Conservation (phyloP, 2,329 filamentous ascomycete species). For the Fusarium camptoceras region DNA sequence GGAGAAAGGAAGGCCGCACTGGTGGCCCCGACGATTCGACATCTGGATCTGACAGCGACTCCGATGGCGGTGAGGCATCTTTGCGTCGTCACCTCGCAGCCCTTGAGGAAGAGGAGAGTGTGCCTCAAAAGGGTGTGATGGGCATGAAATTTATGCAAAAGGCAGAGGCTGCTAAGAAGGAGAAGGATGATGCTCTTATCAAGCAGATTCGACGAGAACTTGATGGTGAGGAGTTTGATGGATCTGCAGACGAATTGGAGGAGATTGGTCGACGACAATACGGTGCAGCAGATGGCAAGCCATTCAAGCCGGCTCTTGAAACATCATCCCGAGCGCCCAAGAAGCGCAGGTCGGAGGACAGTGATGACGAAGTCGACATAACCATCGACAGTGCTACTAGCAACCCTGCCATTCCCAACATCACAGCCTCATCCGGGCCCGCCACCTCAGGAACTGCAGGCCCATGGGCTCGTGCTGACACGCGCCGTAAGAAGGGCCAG, state of each 20-base stretch:
- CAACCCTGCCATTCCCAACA: constrained; percentile 38
- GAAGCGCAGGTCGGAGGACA: constrained; percentile 46
- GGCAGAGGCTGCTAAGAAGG: constrained; percentile 81
- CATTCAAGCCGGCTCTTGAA: constrained; percentile 49
- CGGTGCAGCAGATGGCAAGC: constrained; percentile 60
- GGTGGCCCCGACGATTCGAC: constrained; percentile 61
- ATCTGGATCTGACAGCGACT: constrained; percentile 65
- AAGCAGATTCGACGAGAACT: constrained; percentile 78
- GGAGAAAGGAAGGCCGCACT: constrained; percentile 79
- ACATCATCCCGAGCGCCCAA: constrained; percentile 47
- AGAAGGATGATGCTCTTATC: constrained; percentile 82
- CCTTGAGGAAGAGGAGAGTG: constrained; percentile 61
- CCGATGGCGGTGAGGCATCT: constrained; percentile 67
- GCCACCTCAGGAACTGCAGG: constrained; percentile 49
- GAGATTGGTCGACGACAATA: constrained; percentile 78
- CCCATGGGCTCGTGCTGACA: constrained; percentile 57
- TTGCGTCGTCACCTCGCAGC: constrained; percentile 61
- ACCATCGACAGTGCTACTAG: constrained; percentile 38
- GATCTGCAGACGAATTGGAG: constrained; percentile 62
- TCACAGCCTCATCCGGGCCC: constrained; percentile 33
- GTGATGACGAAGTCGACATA: constrained; percentile 46
- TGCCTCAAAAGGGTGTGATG: constrained; percentile 75
- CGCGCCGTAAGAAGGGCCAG: constrained; percentile 54
- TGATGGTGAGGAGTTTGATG: constrained; percentile 67
- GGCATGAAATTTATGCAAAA: constrained; percentile 95